Conservation (phyloP, 2,329 filamentous ascomycete species). For the Colletotrichum sp. region DNA sequence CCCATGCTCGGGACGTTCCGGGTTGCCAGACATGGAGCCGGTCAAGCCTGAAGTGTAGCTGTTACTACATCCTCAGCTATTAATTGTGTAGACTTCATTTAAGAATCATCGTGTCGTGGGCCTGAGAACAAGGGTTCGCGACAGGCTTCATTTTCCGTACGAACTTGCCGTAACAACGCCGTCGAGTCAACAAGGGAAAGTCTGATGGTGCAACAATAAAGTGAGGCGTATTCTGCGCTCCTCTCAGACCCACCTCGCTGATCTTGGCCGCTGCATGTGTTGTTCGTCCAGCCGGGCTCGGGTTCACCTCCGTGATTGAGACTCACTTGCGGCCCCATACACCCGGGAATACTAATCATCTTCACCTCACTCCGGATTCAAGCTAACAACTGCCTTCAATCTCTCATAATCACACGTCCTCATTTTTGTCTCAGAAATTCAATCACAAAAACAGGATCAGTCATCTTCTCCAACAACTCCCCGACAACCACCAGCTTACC, state of each 20-base stretch:
- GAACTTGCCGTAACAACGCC: no score
- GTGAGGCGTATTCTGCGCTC: neutral
- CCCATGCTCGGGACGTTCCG: no score
- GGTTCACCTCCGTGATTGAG: neutral
- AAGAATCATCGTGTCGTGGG: no score
- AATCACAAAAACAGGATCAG: neutral
- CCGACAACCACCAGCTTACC: neutral
- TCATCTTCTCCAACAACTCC: neutral
- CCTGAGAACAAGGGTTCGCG: no score
- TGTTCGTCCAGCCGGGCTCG: neutral
- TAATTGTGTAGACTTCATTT: no score
- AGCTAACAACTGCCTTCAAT: neutral
- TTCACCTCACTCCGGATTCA: neutral
- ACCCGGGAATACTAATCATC: neutral
- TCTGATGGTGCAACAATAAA: neutral
- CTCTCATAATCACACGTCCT: neutral
- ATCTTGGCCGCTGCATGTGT: neutral
- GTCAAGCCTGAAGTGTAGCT: rapidly evolving
- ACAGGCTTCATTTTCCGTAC: no score
- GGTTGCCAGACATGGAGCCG: no score
- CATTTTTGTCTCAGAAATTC: neutral
- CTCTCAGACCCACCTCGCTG: neutral
- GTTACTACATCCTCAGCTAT: no score
- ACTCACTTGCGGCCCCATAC: neutral
- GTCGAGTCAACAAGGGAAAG: neutral